Conservation (phyloP, 768 basidiomycete genomes). For the Tricholoma matsutake region DNA sequence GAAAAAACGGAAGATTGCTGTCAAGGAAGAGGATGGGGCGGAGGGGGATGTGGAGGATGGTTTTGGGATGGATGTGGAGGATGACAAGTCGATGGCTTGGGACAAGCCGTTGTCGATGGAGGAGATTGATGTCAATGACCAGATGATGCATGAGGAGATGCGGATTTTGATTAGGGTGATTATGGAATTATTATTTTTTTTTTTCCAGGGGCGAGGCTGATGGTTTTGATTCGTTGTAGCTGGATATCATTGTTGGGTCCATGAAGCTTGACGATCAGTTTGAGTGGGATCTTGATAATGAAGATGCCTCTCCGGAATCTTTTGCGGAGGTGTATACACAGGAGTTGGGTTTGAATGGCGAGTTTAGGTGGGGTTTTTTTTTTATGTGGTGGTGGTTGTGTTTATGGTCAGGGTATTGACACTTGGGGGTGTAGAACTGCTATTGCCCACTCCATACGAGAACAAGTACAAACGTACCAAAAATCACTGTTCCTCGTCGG, state of each 20-base stretch:
- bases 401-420: neutral
- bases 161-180: constrained; percentile 86
- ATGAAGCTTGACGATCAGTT: constrained; percentile 95
- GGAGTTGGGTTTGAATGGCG: constrained; percentile 87
- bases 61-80: constrained; percentile 22
- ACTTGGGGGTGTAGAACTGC: constrained; percentile 63
- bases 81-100: neutral
- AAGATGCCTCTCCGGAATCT: constrained; percentile 80
- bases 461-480: constrained; percentile 90
- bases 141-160: constrained; percentile 76
- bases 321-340: constrained; percentile 86
- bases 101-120: constrained; percentile 53
- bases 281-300: constrained; percentile 93
- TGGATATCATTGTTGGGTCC: constrained; percentile 92
- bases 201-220: constrained; percentile 7
- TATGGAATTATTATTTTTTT: neutral
- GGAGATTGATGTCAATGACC: constrained; percentile 65
- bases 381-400: neutral
- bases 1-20: constrained; percentile 39
- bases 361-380: constrained; percentile 72
- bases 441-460: constrained; percentile 92
- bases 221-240: constrained; percentile 39
- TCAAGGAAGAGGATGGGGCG: constrained; percentile 27
- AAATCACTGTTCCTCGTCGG: constrained; percentile 90
- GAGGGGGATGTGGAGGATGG: constrained; percentile 32